A percentile compares a stretch with the other conserved stretches of the same genome.
These are phyloP conservation scores for Hylodesmum podocarpum DNA, from an alignment of 306 rosid genomes.

Conservation along the genomic window DNA sequence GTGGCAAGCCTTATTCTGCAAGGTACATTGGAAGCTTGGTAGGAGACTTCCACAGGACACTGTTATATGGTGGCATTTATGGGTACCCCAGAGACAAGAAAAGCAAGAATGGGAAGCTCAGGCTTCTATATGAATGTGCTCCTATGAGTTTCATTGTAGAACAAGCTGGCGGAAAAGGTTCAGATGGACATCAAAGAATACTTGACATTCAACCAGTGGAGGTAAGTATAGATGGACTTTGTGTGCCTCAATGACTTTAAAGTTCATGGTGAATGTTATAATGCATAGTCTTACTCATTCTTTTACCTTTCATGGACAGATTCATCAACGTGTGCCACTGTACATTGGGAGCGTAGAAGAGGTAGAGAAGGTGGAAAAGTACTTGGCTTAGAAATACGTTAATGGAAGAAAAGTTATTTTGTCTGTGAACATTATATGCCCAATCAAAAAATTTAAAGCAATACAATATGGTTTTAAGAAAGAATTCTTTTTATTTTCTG, in stretches of 20 bases:
- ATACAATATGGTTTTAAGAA: constrained; percentile 26
- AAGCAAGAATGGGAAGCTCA: constrained; percentile 96
- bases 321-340: constrained; percentile 94
- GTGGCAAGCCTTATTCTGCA: constrained; percentile 89
- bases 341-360: constrained; percentile 89
- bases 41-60: constrained; percentile 90
- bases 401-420: constrained; percentile 21
- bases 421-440: constrained; percentile 26
- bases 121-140: constrained; percentile 94
- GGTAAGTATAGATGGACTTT: constrained; percentile 42
- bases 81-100: constrained; percentile 95
- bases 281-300: neutral
- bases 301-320: constrained; percentile 43
- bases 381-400: constrained; percentile 55
- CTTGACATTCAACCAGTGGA: constrained; percentile 86
- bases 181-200: constrained; percentile 81
- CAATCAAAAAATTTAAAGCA: constrained; percentile 17
- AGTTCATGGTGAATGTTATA: neutral
- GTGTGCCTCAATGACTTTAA: neutral
- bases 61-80: constrained; percentile 92
- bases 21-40: constrained; percentile 95
- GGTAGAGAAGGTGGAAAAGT: constrained; percentile 92
- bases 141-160: constrained; percentile 98
- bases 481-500: neutral
- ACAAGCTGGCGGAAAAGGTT: constrained; percentile 99